Base-by-base conservation (phyloP, 2,329 filamentous ascomycete genomes). In the Didymella keratinophila region DNA sequence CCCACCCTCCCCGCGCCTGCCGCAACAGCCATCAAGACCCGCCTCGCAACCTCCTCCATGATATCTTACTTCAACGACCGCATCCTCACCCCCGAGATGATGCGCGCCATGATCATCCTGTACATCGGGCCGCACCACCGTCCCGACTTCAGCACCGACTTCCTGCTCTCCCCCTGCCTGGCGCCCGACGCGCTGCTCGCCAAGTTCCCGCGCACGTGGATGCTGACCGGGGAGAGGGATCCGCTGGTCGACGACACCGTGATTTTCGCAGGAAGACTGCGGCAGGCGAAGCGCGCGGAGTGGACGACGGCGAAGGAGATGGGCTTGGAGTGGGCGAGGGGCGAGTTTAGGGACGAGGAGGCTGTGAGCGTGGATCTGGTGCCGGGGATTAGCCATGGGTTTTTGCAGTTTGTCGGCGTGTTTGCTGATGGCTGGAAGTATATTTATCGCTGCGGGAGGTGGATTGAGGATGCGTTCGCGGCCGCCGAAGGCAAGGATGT, bases 41-140 rank as follows among this genome's bases (percentile, higher is more conserved):
- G 93, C n/a, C 85, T 99, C 10, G 93, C 94, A 16, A 96, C 94
- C 74, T 93, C 92, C 0, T 94, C 89, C n/a, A 96, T 97, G 87
- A 96, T 99, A 34, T 97, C 94, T 0, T 98, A 98, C 78, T 96
- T 97, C 77, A 95, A 96, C 75, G 95, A 99, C 76, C 89, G 95
- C 27, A 91, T 99, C 27, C 83, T 99, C 14, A 94, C 92, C 0
- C 94, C 95, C 0, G 95, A 99, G 77, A 97, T 98, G 92, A 97
- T 98, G 90, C 90, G 95, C 30, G 92, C 93, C 63, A 98, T 99
- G 93, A 97, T 99, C 65, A 96, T 99, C 65, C 83, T 99, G 4
- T 99, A 99, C 75, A 91, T 99, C 54, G 95, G 95, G 0, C 93
- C 93, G 0, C 91, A 97, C 73, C 92, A 95, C 75, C 89, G 93